Conservation (phyloP, 1,284 basidiomycete species). For the Leccinum pachyderme region DNA sequence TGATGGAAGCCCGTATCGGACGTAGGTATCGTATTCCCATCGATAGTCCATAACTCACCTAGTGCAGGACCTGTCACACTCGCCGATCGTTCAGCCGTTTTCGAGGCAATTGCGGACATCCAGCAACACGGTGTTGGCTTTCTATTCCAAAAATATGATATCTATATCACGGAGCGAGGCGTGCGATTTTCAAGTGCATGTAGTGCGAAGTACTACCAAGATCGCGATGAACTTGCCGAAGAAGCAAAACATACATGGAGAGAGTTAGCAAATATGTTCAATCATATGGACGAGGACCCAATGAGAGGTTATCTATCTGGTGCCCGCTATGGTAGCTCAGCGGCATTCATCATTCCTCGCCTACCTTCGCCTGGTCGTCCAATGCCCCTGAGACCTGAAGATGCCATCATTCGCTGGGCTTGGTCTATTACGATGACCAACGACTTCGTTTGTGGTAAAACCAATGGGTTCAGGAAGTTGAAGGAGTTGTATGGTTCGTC, state of each 20-base stretch:
- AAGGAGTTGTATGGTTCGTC: not conserved
- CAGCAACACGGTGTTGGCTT: conserved; percentile 37
- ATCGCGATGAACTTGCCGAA: conserved; percentile 28
- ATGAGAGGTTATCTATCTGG: not conserved
- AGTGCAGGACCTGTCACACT: conserved; percentile 25
- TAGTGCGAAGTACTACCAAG: conserved; percentile 15
- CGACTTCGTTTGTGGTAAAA: not conserved
- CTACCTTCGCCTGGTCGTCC: conserved; percentile 26
- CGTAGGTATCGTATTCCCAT: conserved; percentile 26
- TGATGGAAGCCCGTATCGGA: conserved; percentile 44
- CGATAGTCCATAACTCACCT: conserved; percentile 11
- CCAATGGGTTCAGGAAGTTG: conserved; percentile 2
- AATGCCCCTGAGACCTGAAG: conserved; percentile 20
- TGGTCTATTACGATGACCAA: conserved; percentile 28
- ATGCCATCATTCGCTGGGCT: conserved; percentile 20
- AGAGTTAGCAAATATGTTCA: conserved; percentile 22
- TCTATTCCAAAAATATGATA: conserved; percentile 22
- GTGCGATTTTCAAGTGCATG: conserved; percentile 30
- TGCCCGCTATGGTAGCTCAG: conserved; percentile 13
- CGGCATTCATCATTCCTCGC: conserved; percentile 27
- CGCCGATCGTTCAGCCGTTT: conserved; percentile 42
- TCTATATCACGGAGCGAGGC: conserved; percentile 33
- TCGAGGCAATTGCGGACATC: conserved; percentile 40
- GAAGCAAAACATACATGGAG: conserved; percentile 22
- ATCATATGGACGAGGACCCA: conserved; percentile 6